phyloP scores from a whole-genome alignment of 1,284 basidiomycete genomes.

The Lignosus rhinocerotis region DNA sequence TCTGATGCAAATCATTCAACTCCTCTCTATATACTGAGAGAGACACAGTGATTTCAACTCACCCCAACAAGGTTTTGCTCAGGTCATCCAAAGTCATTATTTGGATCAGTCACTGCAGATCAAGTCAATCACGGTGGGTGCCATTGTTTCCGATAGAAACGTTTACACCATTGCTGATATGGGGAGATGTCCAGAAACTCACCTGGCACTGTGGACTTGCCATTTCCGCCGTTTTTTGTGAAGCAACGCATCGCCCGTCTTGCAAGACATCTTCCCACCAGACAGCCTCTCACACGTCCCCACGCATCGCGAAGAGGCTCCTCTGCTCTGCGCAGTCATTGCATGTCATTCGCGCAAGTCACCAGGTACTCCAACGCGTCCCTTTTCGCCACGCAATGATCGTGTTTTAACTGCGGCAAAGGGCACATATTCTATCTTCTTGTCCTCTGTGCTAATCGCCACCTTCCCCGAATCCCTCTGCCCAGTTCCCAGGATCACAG shows the following conservation, averaged over 20 bases:
- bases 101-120: background rate
- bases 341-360: constrained; percentile 9
- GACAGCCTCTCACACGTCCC: constrained; percentile 1
- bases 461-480: constrained; percentile 16
- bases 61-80: background rate
- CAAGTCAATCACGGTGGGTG: background rate
- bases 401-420: constrained; percentile 19
- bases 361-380: constrained; percentile 6
- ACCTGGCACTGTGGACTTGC: constrained; percentile 6
- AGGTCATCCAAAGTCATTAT: background rate
- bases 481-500: constrained; percentile 15
- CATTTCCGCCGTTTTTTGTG: constrained; percentile 3
- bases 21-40: background rate
- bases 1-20: background rate
- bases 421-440: constrained; percentile 3
- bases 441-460: constrained; percentile 15
- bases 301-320: constrained; percentile 8
- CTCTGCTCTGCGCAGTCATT: constrained; percentile 1
- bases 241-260: constrained; percentile 18
- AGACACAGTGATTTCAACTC: background rate
- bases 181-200: background rate
- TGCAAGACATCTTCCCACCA: constrained; percentile 9
- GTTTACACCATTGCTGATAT: background rate
- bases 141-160: background rate
- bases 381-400: constrained; percentile 15